Evolutionary conservation across 208 protist genomes (phyloP).

Genomic region (Leishmania mexicana): DNA sequence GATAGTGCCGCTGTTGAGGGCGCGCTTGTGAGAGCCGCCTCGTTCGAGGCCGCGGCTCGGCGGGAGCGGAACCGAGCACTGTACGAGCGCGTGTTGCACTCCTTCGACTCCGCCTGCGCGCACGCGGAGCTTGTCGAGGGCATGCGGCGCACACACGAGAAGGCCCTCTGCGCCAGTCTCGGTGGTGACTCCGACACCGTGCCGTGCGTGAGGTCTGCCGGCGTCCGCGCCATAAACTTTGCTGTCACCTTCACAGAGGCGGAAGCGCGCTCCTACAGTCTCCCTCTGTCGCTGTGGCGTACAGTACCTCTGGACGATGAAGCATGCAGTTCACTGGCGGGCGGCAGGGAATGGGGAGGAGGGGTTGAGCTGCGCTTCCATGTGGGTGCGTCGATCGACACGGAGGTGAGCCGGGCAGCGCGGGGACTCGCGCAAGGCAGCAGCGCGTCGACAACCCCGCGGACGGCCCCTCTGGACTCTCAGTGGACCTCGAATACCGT

Average conservation of each 20-base stretch:
- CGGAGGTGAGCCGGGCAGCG: not conserved
- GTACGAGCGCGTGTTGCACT: slow-evolving; percentile 35
- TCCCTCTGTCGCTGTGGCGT: slow-evolving; percentile 26
- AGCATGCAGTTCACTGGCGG: not conserved
- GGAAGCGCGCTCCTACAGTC: slow-evolving; percentile 22
- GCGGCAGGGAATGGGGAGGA: not conserved
- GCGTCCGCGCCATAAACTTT: not conserved
- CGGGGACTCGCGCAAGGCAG: not conserved
- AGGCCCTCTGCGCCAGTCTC: not conserved
- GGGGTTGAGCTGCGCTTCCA: slow-evolving; percentile 22
- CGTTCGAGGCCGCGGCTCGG: not conserved
- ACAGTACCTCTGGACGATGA: not conserved
- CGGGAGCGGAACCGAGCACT: slow-evolving; percentile 30
- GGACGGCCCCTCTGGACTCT: not conserved
- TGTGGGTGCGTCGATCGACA: not conserved
- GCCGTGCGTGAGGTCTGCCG: not conserved
- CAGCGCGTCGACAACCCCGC: not conserved
- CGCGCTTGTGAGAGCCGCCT: not conserved
- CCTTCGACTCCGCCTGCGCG: slow-evolving; percentile 21
- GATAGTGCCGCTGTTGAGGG: not conserved
- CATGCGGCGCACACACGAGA: slow-evolving; percentile 19
- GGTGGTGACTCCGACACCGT: not conserved
- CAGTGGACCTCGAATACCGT: not conserved
- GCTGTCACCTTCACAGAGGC: slow-evolving; percentile 3
- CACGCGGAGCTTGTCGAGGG: slow-evolving; percentile 2